A percentile compares a stretch with the other conserved stretches of the same genome.
Conservation (phyloP, 139 green algal genomes). For the Raphidocelis subcapitata region DNA sequence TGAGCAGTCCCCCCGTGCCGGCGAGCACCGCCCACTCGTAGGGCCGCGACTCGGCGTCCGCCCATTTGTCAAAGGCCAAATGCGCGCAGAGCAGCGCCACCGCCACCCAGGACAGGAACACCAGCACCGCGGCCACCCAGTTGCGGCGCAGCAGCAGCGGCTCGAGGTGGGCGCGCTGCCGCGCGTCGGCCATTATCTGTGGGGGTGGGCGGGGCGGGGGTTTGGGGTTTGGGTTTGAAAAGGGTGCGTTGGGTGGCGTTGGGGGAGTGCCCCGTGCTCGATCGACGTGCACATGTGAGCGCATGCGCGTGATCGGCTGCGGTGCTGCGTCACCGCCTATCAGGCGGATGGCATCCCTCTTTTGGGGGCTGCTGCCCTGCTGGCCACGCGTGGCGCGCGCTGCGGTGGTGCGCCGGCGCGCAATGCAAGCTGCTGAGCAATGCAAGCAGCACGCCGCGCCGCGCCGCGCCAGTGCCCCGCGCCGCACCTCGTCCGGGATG, state of each 20-base stretch:
- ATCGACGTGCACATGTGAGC: too few species aligned
- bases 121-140: constrained; percentile 26
- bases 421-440: too few species aligned
- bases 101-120: constrained; percentile 25
- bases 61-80: constrained; percentile 12
- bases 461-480: neutral
- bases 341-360: too few species aligned
- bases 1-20: neutral
- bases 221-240: too few species aligned
- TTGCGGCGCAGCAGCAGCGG: constrained; percentile 32
- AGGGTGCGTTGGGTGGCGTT: too few species aligned
- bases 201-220: neutral
- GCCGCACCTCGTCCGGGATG: constrained; percentile 27
- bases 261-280: too few species aligned
- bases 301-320: too few species aligned
- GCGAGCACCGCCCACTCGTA: constrained; percentile 14
- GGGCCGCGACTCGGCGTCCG: neutral
- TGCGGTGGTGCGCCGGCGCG: too few species aligned
- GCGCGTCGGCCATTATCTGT: constrained; percentile 29
- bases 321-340: too few species aligned
- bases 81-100: constrained; percentile 15
- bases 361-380: too few species aligned
- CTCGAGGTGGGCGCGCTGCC: constrained; percentile 4
- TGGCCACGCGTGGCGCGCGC: too few species aligned
- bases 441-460: too few species aligned